Base-by-base conservation (phyloP, 345 rosid species). In the Eucalyptus cloeziana region DNA sequence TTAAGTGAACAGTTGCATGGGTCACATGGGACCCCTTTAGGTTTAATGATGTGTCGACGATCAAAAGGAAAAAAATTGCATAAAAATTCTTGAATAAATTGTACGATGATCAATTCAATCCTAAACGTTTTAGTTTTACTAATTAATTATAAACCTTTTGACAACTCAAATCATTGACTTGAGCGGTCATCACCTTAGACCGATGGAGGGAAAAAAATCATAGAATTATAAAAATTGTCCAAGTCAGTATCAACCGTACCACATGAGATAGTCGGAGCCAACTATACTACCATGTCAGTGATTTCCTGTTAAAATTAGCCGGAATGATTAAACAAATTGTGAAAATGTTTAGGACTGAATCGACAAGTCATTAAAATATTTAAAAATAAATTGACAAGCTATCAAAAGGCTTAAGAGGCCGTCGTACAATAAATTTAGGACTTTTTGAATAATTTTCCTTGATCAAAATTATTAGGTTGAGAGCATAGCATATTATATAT, bases 61-160 rank as follows among this genome's bases (percentile, higher is more conserved):
- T 71, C 80, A 31, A 69, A 31, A 30, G 30, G 62, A 24, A 25
- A 56, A 10, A 24, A 56, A 24, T 24, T 56, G 4, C 13, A 9
- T 52, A 56, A 56, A 56, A 10, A 4, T 24, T 56, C 3, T 10
- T 56, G 3, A 54, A 22, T 2, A 21, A 22, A 54, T 22, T 54
- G 8, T 54, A 54, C 3, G 0, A 56, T 1, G 2, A 24, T 24
- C 30, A 24, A 24, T 56, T 22, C 30, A 10, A 24, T 22, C 1
- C 0, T 24, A 56, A 56, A 22, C 0, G 4, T 56, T 56, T 56
- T 0, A 56, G 1, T 56, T 56, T 56, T 56, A 25, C 6, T 4
- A 25, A 56, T 56, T 56, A 56, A 56, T 56, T 22, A 3, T 10
- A 24, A 56, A 56, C 30, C 62, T 56, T 24, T 56, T 24, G 3